Evolutionary conservation across 495 filamentous ascomycete species (phyloP).

Genomic region (Baudoinia panamericana): DNA sequence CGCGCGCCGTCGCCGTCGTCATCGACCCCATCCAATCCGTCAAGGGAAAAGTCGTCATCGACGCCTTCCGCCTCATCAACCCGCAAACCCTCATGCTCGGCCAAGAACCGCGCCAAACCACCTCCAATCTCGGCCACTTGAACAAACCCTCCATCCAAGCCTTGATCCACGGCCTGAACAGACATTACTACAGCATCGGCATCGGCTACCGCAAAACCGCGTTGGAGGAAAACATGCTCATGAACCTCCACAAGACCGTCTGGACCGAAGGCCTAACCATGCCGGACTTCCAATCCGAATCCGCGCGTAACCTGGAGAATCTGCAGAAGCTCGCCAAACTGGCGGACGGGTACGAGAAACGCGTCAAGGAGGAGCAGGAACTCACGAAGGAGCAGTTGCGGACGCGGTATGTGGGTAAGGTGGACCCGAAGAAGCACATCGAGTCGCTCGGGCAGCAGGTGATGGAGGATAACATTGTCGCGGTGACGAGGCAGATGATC

Average conservation of each 20-base stretch:
- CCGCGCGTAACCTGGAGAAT: slow-evolving; percentile 65
- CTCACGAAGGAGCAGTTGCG: slow-evolving; percentile 94
- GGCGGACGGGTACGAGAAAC: slow-evolving; percentile 94
- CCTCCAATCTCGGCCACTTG: slow-evolving; percentile 90
- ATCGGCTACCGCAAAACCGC: slow-evolving; percentile 98
- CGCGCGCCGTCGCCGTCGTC: slow-evolving; percentile 91
- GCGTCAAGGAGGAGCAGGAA: slow-evolving; percentile 95
- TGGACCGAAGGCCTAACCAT: slow-evolving; percentile 97
- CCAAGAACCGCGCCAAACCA: slow-evolving; percentile 95
- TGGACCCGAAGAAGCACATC: slow-evolving; percentile 98
- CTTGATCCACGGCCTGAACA: slow-evolving; percentile 94
- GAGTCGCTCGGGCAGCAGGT: slow-evolving; percentile 90
- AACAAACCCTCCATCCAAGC: slow-evolving; percentile 99
- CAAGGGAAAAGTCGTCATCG: slow-evolving; percentile 98
- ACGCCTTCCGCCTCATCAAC: slow-evolving; percentile 97
- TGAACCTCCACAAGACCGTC: slow-evolving; percentile 98
- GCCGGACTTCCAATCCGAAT: slow-evolving; percentile 86
- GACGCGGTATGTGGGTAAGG: slow-evolving; percentile 96
- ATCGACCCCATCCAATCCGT: slow-evolving; percentile 98
- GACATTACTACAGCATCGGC: slow-evolving; percentile 97
- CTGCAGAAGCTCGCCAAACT: slow-evolving; percentile 77
- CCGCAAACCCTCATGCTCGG: slow-evolving; percentile 97
- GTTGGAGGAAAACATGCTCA: slow-evolving; percentile 97
- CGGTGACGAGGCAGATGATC: slow-evolving; percentile 94
- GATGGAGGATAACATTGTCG: slow-evolving; percentile 98